Conservation (phyloP, 2,329 filamentous ascomycete genomes). For the Peltaster fructicola region DNA sequence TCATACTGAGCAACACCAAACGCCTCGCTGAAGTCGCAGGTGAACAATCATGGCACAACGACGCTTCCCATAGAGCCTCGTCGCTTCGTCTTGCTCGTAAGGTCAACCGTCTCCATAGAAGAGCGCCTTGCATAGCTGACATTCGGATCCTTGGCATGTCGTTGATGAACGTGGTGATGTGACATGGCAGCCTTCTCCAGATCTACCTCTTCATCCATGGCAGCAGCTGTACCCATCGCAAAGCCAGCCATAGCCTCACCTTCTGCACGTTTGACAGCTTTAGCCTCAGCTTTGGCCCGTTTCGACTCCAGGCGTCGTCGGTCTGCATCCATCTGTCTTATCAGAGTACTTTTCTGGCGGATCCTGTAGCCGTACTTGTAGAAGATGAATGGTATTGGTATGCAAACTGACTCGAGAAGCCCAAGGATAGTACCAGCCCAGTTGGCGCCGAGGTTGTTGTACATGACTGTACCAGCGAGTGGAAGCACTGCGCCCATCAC, state of each 20-base stretch:
- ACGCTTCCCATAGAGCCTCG: neutral
- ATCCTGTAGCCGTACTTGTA: slow-evolving; percentile 41
- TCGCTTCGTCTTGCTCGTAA: neutral
- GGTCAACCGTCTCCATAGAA: neutral
- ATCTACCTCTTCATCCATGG: slow-evolving; percentile 14
- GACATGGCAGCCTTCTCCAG: slow-evolving; percentile 8
- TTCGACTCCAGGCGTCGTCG: slow-evolving; percentile 29
- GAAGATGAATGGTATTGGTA: slow-evolving; percentile 68
- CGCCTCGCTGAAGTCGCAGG: too few species aligned
- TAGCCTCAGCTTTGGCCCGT: slow-evolving; percentile 18
- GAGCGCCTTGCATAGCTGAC: too few species aligned
- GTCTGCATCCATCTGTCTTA: slow-evolving; percentile 30
- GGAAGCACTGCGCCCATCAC: slow-evolving; percentile 63
- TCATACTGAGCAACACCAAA: too few species aligned
- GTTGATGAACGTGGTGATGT: slow-evolving; percentile 2
- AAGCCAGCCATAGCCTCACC: slow-evolving; percentile 17
- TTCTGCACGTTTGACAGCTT: slow-evolving; percentile 10
- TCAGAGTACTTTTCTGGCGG: slow-evolving; percentile 36
- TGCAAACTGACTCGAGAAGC: slow-evolving; percentile 51
- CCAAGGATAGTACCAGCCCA: slow-evolving; percentile 67
- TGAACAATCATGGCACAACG: too few species aligned
- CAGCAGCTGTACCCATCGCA: slow-evolving; percentile 24
- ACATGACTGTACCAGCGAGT: slow-evolving; percentile 57
- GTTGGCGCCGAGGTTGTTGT: slow-evolving; percentile 48
- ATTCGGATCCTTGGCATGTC: slow-evolving; percentile 5